Base-by-base conservation (phyloP, 768 basidiomycete genomes). In the Russula ochroleuca region DNA sequence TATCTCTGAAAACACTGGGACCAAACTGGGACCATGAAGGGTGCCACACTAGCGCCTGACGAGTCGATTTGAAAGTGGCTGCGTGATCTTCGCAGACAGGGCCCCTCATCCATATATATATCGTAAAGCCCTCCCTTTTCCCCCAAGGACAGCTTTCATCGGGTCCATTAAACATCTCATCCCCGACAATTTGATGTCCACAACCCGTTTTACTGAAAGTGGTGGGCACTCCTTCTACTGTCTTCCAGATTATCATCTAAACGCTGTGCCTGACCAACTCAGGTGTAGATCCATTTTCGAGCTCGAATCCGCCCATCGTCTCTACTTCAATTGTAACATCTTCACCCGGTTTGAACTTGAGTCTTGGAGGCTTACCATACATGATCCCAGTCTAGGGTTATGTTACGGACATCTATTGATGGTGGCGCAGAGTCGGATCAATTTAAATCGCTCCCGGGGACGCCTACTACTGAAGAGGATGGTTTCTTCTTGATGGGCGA, bases 401-500 rank as follows among this genome's bases (percentile, higher is more conserved):
- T 25, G 33, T 54, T 57, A 11, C 13, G 3, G 11, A 45, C 57
- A 21, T 47, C 43, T 6, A 21, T 23, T 3, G 51, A 58, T 31
- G 41, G 23, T 10, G 57, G 9, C 41, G 13, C 51, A 0, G 57
- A 64, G 5, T 64, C 63, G 15, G 63, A 64, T 59, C 25, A 19
- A 15, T 59, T 64, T 25, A 48, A 48, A 28, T 64, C 63, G 35
- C 11, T 48, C 5, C 63, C 63, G 23, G 63, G 40, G 38, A 59
- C 63, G 21, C 63, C 63, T 13, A 40, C 45, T 0, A 51, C 49
- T 6, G 50, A 64, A 23, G 37, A 23, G 17, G 60, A 31, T 11
- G 25, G 17, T 13, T 45, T 19, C 9, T 52, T 51, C 19, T 57
- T 49, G 62, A 41, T 15, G 15, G 55, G 62, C 13, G 35, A 56